phyloP scores from a whole-genome alignment of 306 rosid species.

The Medicago truncatula region DNA sequence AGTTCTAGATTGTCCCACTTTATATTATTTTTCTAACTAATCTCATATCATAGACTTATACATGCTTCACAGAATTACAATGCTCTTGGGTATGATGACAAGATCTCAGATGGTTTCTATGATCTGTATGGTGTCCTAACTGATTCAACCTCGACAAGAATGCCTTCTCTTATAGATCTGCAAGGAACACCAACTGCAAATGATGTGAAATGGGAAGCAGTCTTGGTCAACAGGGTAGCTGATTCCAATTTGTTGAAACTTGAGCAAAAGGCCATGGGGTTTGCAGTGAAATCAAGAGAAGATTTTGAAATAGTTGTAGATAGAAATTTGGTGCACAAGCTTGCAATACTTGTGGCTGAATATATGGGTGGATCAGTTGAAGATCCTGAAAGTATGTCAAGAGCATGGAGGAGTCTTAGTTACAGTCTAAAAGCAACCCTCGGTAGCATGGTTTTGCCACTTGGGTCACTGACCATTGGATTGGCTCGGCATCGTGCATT shows the following conservation, averaged over 20 bases:
- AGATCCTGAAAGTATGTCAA: constrained; percentile 80
- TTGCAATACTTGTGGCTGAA: constrained; percentile 83
- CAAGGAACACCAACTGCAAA: constrained; percentile 79
- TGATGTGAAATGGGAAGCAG: constrained; percentile 88
- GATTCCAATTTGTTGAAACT: constrained; percentile 92
- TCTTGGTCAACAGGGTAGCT: constrained; percentile 80
- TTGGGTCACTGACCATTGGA: constrained; percentile 89
- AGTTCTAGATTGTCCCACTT: constrained; percentile 47
- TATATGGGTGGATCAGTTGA: constrained; percentile 96
- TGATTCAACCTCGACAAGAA: constrained; percentile 70
- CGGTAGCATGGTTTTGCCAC: constrained; percentile 98
- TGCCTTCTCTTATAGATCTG: constrained; percentile 97
- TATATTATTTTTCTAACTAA: constrained; percentile 72
- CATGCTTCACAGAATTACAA: constrained; percentile 99
- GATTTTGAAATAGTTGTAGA: constrained; percentile 62
- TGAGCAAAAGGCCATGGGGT: constrained; percentile 72
- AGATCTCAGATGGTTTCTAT: constrained; percentile 96
- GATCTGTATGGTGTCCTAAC: constrained; percentile 86
- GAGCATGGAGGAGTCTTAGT: constrained; percentile 82
- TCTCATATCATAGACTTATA: constrained; percentile 98
- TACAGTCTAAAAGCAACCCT: constrained; percentile 78
- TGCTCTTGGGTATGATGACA: constrained; percentile 95
- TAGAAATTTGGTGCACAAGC: constrained; percentile 74
- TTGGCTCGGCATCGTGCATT: constrained; percentile 99
- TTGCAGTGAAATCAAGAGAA: constrained; percentile 64